Evolutionary conservation across 306 rosid species (phyloP), one percentile per base, ranked within the genome.

Genomic region (Medicago arabica): DNA sequence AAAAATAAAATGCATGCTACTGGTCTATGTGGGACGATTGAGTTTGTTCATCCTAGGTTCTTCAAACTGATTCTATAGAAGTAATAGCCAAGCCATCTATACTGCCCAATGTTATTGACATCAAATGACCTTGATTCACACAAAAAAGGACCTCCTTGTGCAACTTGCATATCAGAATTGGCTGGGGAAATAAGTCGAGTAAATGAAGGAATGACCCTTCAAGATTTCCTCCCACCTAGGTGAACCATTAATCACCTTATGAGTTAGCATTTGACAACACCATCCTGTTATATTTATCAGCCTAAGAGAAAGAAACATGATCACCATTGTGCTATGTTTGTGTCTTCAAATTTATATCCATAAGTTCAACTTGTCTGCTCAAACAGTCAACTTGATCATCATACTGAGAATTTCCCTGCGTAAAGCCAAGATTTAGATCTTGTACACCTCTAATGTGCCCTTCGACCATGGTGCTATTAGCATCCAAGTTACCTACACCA

Each of bases 381-480:
- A 89, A 73, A 83, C 75, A 58, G 75, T 83, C 84, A 82, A 84
- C 72, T 71, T 73, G 84, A 82, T 84, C 62, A 71, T 83, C 91
- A 40, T 69, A 41, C 3, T 65, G 75, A 34, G 74, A 41, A 15
- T 23, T 72, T 71, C 79, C 77, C 15, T 28, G 75, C 71, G 80
- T 63, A 46, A 28, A 28, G 67, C 12, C 41, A 61, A 39, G 61
- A 34, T 64, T 78, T 25, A 47, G 71, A 67, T 70, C 82, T 13
- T 76, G 76, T 40, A 39, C 64, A 43, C 68, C 79, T n/a, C 57
- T 18, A 3, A 46, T 59, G 50, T 69, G 76, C 51, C 74, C 81
- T 57, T 76, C 34, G 28, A 44, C 69, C 65, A 28, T 72, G 17
- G 82, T 61, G 28, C 55, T 83, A 66, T 50, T 69, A 34, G 21